phyloP scores from a whole-genome alignment of 805 yeast species.

The Debaryomyces maramus region DNA sequence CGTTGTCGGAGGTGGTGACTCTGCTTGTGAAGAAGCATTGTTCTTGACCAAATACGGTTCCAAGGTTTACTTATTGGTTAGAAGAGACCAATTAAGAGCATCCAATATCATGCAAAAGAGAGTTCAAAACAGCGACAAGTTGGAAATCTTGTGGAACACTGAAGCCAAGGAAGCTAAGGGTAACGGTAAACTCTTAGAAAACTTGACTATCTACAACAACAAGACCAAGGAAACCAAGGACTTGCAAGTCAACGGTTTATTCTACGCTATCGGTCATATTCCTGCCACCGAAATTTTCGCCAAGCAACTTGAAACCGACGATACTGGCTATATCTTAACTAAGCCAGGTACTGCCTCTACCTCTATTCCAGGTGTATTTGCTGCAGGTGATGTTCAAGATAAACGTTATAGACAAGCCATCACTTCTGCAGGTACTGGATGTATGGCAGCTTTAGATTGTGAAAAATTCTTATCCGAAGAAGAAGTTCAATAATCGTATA shows the following conservation, averaged over 20 bases:
- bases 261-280: conserved; percentile 96
- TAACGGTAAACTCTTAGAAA: conserved; percentile 77
- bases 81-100: conserved; percentile 94
- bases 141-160: conserved; percentile 86
- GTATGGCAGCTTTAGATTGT: conserved; percentile 98
- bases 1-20: conserved; percentile 98
- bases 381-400: conserved; percentile 99
- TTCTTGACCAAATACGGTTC: conserved; percentile 97
- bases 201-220: conserved; percentile 66
- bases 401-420: conserved; percentile 97
- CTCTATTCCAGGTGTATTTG: conserved; percentile 86
- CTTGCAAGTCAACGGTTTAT: conserved; percentile 82
- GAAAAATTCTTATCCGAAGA: conserved; percentile 76
- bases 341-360: conserved; percentile 87
- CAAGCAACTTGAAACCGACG: conserved; percentile 81
- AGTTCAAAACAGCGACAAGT: conserved; percentile 77
- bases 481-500: conserved; percentile 15
- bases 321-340: conserved; percentile 84
- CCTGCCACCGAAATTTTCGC: conserved; percentile 88
- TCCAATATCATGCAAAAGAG: conserved; percentile 97
- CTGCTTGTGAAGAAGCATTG: conserved; percentile 98
- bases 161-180: conserved; percentile 89
- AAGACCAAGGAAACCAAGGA: conserved; percentile 68
- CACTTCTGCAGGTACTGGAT: conserved; percentile 99
- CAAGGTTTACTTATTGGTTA: conserved; percentile 88